These are phyloP conservation scores for Leishmania turanica DNA, from an alignment of 208 protist genomes.

Conservation along the genomic window DNA sequence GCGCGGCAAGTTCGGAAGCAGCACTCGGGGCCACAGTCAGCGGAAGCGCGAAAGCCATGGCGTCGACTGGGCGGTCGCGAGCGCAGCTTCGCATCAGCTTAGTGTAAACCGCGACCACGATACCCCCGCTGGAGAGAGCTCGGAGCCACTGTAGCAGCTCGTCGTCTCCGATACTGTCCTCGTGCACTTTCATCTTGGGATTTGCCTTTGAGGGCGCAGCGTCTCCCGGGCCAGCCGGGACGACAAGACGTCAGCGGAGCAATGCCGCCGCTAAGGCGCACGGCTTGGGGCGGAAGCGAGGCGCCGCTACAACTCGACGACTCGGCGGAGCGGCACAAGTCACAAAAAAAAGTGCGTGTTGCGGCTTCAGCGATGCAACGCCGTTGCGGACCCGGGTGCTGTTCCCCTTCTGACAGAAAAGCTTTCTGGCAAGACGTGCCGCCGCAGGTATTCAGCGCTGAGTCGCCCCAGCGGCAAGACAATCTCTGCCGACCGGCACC, in stretches of 20 bases:
- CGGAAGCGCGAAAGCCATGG: neutral
- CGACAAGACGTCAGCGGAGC: neutral
- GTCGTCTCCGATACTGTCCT: neutral
- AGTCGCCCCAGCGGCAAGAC: neutral
- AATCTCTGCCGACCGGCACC: neutral
- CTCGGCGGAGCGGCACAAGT: neutral
- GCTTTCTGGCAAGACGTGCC: neutral
- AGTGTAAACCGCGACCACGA: neutral
- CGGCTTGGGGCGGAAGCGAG: neutral
- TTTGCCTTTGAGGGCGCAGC: neutral
- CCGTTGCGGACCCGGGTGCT: neutral
- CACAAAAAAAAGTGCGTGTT: neutral
- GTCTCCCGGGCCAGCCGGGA: neutral
- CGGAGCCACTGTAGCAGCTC: slow-evolving; percentile 1
- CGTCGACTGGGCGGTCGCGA: neutral
- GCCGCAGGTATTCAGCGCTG: neutral
- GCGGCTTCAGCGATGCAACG: neutral
- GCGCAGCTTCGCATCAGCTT: neutral
- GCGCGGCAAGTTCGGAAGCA: neutral
- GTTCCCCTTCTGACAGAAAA: neutral
- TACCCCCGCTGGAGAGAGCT: neutral
- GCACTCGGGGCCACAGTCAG: neutral
- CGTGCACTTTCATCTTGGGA: slow-evolving; percentile 1
- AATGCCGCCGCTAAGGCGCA: neutral
- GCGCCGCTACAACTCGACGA: neutral